Conservation (phyloP, 2,329 filamentous ascomycete species). For the Fusarium sp. region DNA sequence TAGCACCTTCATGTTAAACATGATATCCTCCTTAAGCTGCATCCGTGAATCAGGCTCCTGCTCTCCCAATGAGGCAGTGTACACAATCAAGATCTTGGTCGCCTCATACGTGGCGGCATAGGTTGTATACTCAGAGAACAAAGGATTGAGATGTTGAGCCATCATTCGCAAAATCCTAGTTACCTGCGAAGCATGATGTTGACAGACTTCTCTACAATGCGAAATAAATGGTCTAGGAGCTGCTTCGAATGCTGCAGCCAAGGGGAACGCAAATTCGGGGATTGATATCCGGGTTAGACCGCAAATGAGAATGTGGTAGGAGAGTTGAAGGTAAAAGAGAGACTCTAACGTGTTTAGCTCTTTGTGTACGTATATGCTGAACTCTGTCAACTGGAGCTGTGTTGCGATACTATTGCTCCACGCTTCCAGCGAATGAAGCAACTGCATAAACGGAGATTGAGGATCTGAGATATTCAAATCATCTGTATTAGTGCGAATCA, state of each 20-base stretch:
- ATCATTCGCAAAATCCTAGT: neutral
- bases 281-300: conserved; percentile 15
- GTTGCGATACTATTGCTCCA: neutral
- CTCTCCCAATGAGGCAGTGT: neutral
- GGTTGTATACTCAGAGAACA: neutral
- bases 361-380: neutral
- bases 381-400: neutral
- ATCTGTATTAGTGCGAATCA: neutral
- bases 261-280: conserved; percentile 2
- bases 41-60: too few relatives aligned
- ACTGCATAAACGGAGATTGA: neutral
- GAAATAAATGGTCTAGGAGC: neutral
- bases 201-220: conserved; percentile 3
- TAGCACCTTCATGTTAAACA: neutral
- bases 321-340: conserved; percentile 1
- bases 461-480: neutral
- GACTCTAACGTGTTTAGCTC: neutral
- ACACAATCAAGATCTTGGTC: neutral
- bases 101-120: neutral
- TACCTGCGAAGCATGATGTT: neutral
- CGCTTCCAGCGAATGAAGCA: neutral
- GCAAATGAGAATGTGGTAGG: neutral
- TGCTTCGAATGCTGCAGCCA: neutral
- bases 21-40: neutral
- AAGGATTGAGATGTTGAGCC: neutral